Evolutionary conservation across 495 filamentous ascomycete genomes (phyloP).

Genomic region (Xylaria cubensis): DNA sequence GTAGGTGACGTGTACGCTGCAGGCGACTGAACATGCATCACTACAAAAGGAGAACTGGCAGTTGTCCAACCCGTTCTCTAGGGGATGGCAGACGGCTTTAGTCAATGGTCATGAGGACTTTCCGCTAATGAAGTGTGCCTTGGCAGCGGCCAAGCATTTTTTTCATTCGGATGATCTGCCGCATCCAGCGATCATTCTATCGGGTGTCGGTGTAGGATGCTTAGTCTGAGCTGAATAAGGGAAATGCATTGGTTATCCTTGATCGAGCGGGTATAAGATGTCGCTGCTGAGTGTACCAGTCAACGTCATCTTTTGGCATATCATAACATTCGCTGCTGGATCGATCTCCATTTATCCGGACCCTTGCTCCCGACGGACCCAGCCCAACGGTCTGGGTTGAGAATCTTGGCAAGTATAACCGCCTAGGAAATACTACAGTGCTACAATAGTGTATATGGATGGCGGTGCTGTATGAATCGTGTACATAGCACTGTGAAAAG

Average conservation of each 20-base stretch:
- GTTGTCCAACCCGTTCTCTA: neutral
- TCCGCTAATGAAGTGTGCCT: constrained; percentile 19
- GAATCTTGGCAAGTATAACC: constrained; percentile 25
- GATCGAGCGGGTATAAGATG: constrained; percentile 22
- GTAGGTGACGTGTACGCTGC: constrained; percentile 27
- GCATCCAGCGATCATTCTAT: constrained; percentile 25
- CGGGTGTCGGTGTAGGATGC: constrained; percentile 23
- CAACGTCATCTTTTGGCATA: constrained; percentile 25
- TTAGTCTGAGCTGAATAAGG: constrained; percentile 28
- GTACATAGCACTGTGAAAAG: neutral
- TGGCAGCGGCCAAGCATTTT: constrained; percentile 16
- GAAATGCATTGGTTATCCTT: constrained; percentile 18
- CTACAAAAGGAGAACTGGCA: constrained; percentile 15
- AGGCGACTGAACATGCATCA: constrained; percentile 15
- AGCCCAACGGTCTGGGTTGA: constrained; percentile 32
- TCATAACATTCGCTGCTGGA: constrained; percentile 17
- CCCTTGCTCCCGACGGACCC: constrained; percentile 26
- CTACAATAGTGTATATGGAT: constrained; percentile 4
- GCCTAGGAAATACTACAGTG: constrained; percentile 9
- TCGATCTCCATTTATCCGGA: constrained; percentile 31
- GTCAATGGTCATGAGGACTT: constrained; percentile 19
- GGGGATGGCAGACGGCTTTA: neutral
- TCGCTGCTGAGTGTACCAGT: constrained; percentile 17
- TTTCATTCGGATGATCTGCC: constrained; percentile 24
- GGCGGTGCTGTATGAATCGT: neutral